A percentile compares a stretch with the other conserved stretches of the same genome.
Conservation (phyloP, 192 early-diverging fungal genomes). For the Umbelopsis ramanniana region DNA sequence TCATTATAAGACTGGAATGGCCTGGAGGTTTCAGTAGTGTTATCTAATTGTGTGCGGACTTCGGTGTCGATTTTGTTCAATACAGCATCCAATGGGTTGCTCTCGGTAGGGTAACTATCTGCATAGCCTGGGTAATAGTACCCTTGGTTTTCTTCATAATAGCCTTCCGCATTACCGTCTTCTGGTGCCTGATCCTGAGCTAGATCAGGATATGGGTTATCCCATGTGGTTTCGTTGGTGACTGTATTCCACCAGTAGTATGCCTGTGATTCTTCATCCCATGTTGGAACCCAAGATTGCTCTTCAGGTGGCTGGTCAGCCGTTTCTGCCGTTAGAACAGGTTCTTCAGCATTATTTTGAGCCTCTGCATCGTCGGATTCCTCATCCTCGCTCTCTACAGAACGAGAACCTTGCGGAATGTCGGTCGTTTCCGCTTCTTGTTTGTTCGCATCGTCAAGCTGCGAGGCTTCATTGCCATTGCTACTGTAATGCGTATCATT, state of each 20-base stretch:
- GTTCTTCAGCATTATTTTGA: background rate
- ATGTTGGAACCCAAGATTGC: conserved; percentile 43
- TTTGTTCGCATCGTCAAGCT: no score
- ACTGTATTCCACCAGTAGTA: conserved; percentile 58
- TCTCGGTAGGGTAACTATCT: conserved; percentile 3
- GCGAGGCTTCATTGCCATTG: background rate
- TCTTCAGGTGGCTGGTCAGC: background rate
- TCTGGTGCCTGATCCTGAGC: background rate
- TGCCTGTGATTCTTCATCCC: conserved; percentile 42
- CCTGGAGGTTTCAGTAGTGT: background rate
- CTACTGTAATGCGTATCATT: no score
- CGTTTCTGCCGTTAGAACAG: no score
- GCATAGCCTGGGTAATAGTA: conserved; percentile 7
- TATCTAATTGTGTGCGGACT: conserved; percentile 40
- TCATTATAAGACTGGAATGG: conserved; percentile 10
- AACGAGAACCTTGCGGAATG: no score
- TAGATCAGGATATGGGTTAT: conserved; percentile 32
- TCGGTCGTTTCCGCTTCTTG: background rate
- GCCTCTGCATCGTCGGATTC: background rate
- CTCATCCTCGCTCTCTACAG: background rate
- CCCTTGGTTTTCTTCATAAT: conserved; percentile 4
- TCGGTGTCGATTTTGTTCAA: conserved; percentile 47
- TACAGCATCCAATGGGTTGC: conserved; percentile 40
- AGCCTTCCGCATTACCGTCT: background rate
- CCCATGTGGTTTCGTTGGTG: conserved; percentile 56